Conservation (phyloP, 2,329 filamentous ascomycete genomes). For the Paraphaeosphaeria minitans region DNA sequence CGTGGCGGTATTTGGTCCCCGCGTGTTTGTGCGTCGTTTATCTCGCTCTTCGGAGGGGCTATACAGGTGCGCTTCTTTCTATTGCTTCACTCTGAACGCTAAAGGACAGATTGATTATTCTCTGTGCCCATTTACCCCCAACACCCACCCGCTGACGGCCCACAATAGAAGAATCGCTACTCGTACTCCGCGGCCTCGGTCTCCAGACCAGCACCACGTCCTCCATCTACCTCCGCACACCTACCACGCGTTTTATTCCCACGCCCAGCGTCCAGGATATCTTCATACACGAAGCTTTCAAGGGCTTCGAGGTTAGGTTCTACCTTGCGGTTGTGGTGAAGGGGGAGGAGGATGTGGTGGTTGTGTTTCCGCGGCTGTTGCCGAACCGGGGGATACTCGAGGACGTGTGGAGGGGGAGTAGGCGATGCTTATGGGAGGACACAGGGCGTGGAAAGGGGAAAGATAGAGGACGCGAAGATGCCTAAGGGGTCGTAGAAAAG, state of each 20-base stretch:
- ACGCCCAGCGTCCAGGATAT: slow-evolving; percentile 92
- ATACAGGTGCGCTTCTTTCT: slow-evolving; percentile 53
- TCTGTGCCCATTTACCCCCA: no score
- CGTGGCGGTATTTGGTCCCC: slow-evolving; percentile 51
- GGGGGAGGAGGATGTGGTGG: slow-evolving; percentile 83
- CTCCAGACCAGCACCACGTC: slow-evolving; percentile 83
- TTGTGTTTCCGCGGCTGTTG: slow-evolving; percentile 88
- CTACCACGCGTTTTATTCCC: slow-evolving; percentile 78
- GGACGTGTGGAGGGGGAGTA: slow-evolving; percentile 85
- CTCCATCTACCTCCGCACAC: slow-evolving; percentile 66
- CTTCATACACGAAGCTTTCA: slow-evolving; percentile 92
- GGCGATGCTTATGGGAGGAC: slow-evolving; percentile 78
- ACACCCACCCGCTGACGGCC: no score
- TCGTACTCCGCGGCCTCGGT: slow-evolving; percentile 86
- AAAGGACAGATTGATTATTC: no score
- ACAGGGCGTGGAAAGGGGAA: slow-evolving; percentile 4
- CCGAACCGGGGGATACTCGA: slow-evolving; percentile 78
- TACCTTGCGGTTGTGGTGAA: slow-evolving; percentile 91
- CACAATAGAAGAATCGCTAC: slow-evolving; percentile 75
- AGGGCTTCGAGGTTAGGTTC: slow-evolving; percentile 86
- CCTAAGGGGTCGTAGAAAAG: not conserved
- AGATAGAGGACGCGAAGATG: slow-evolving; percentile 1
- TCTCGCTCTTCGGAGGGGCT: slow-evolving; percentile 54
- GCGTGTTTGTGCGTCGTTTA: slow-evolving; percentile 50
- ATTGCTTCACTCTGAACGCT: no score